A percentile compares a stretch with the other conserved stretches of the same genome.
phyloP scores from a whole-genome alignment of 192 early-diverging fungal genomes.

The Entophlyctis luteolus region DNA sequence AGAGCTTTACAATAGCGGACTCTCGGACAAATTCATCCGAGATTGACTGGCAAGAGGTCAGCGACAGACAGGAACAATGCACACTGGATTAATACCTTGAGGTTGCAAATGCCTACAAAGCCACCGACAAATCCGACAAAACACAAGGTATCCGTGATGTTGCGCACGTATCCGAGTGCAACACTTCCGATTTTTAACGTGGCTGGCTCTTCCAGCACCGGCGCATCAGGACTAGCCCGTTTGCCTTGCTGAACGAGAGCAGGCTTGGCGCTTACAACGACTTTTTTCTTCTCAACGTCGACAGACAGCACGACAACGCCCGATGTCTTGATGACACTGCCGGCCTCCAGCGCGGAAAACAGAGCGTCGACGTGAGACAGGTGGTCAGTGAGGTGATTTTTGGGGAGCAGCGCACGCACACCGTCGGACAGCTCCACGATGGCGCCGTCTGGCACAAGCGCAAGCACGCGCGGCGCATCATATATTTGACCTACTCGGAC shows the following conservation, averaged over 20 bases:
- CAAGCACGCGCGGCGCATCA: too few species aligned
- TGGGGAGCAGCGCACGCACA: constrained; percentile 50
- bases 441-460: constrained; percentile 43
- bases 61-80: too few species aligned
- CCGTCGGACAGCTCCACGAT: constrained; percentile 52
- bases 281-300: constrained; percentile 34
- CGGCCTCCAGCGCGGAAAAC: constrained; percentile 58
- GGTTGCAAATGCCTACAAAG: constrained; percentile 55
- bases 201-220: constrained; percentile 31
- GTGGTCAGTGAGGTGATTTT: constrained; percentile 69
- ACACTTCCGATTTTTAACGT: constrained; percentile 63
- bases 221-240: constrained; percentile 46
- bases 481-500: too few species aligned
- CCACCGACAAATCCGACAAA: constrained; percentile 66
- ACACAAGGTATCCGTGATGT: constrained; percentile 63
- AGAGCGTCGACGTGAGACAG: constrained; percentile 35
- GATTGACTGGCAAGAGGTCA: too few species aligned
- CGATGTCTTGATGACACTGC: constrained; percentile 15
- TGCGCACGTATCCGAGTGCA: constrained; percentile 69
- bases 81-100: too few species aligned
- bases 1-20: too few species aligned
- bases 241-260: constrained; percentile 28
- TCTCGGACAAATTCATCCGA: constrained; percentile 67
- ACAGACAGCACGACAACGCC: not conserved
- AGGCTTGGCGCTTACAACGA: constrained; percentile 61